These are phyloP conservation scores for Orbilia javanica DNA, from an alignment of 2,329 filamentous ascomycete species.

Conservation along the genomic window DNA sequence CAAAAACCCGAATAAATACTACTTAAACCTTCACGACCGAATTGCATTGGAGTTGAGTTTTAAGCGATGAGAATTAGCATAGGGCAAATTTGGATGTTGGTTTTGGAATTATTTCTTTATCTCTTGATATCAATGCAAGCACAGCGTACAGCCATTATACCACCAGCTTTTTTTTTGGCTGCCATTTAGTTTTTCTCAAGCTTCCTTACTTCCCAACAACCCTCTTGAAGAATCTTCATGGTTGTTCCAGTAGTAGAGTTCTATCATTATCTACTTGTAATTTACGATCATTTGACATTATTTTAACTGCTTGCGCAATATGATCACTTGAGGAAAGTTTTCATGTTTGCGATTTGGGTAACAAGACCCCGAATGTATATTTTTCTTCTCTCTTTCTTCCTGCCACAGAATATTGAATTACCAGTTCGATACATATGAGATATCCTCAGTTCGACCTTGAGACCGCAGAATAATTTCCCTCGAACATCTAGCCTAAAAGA, in stretches of 20 bases:
- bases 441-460: background rate
- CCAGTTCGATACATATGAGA: conserved; percentile 5
- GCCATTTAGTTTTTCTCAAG: background rate
- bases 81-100: conserved; percentile 27
- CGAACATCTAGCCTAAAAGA: background rate
- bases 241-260: background rate
- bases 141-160: conserved; percentile 27
- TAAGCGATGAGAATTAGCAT: conserved; percentile 22
- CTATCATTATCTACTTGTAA: conserved; percentile 22
- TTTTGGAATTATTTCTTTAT: conserved; percentile 28
- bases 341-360: background rate
- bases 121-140: conserved; percentile 28
- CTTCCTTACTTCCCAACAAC: background rate
- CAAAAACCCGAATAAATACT: conserved; percentile 43
- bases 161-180: background rate
- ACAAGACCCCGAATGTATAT: background rate
- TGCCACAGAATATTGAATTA: background rate
- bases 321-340: background rate
- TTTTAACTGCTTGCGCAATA: background rate
- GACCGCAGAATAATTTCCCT: too few relatives aligned
- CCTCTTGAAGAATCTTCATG: background rate
- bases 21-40: background rate
- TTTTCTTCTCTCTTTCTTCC: background rate
- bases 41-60: conserved; percentile 9
- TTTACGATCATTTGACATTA: conserved; percentile 14